Evolutionary conservation across 2,329 filamentous ascomycete genomes (phyloP).

Genomic region (Byssoonygena ceratinophila): DNA sequence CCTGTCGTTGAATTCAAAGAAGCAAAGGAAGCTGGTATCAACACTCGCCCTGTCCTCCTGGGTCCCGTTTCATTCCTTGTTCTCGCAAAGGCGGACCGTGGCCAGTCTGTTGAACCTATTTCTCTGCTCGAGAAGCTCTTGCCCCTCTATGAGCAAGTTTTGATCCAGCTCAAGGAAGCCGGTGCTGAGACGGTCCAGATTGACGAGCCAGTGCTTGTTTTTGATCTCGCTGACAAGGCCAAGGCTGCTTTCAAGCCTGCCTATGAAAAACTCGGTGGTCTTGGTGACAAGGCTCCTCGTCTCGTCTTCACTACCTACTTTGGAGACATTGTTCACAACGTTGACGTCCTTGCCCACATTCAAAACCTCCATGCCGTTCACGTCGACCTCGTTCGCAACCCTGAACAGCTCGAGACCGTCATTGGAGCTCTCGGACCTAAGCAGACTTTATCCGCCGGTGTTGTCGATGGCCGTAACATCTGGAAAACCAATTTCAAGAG

Average conservation of each 20-base stretch:
- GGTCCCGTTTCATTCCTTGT: conserved; percentile 96
- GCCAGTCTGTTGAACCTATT: conserved; percentile 84
- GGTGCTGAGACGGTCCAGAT: conserved; percentile 97
- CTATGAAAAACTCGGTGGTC: conserved; percentile 68
- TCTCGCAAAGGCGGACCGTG: conserved; percentile 96
- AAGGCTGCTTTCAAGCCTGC: conserved; percentile 97
- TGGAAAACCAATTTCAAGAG: conserved; percentile 99
- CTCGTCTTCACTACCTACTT: conserved; percentile 95
- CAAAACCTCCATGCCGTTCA: conserved; percentile 72
- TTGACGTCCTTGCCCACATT: conserved; percentile 69
- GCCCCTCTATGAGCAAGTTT: conserved; percentile 87
- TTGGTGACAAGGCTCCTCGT: conserved; percentile 73
- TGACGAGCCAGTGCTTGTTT: conserved; percentile 93
- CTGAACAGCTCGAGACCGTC: conserved; percentile 88
- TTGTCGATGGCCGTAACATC: conserved; percentile 98
- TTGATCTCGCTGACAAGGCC: conserved; percentile 77
- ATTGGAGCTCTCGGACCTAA: conserved; percentile 71
- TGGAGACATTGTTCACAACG: conserved; percentile 98
- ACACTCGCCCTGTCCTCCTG: conserved; percentile 84
- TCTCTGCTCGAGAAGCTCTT: conserved; percentile 85
- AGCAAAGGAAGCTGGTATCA: conserved; percentile 93
- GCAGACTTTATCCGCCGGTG: conserved; percentile 86
- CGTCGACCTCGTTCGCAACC: conserved; percentile 93
- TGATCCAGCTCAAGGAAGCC: conserved; percentile 86
- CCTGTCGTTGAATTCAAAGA: conserved; percentile 88